Percentiles rank a stretch among this genome's conserved stretches.
phyloP scores from a whole-genome alignment of 2,329 filamentous ascomycete genomes.

The Fusarium verrucosum region DNA sequence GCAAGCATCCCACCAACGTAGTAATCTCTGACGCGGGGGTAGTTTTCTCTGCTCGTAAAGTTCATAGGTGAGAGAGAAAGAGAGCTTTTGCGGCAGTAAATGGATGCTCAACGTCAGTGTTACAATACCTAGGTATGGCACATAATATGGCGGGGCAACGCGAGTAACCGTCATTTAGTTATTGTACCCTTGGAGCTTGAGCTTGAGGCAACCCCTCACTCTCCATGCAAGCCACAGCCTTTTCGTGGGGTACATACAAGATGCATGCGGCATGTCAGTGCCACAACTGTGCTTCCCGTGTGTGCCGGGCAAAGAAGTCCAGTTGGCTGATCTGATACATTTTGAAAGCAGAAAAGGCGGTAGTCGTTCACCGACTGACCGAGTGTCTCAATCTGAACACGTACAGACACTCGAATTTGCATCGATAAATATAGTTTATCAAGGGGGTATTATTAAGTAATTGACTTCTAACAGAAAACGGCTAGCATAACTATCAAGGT shows the following conservation, averaged over 20 bases:
- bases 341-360: neutral
- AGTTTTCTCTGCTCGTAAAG: neutral
- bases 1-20: slow-evolving; percentile 24
- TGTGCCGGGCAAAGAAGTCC: neutral
- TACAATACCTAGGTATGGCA: neutral
- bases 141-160: slow-evolving; percentile 13
- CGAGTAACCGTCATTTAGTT: slow-evolving; percentile 22
- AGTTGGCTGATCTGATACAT: slow-evolving; percentile 1
- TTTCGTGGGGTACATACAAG: slow-evolving; percentile 26
- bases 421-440: neutral
- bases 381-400: neutral
- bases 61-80: neutral
- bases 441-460: neutral
- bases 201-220: slow-evolving; percentile 38
- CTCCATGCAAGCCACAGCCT: slow-evolving; percentile 43
- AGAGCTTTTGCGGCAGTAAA: neutral
- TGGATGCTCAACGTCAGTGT: neutral
- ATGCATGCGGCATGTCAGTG: slow-evolving; percentile 9
- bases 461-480: neutral
- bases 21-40: slow-evolving; percentile 26
- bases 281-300: neutral
- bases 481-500: slow-evolving; percentile 8
- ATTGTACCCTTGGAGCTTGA: slow-evolving; percentile 1
- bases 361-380: neutral
- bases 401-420: neutral